Base-by-base conservation (phyloP, 768 basidiomycete genomes). In the Coprinopsis cinerea region DNA sequence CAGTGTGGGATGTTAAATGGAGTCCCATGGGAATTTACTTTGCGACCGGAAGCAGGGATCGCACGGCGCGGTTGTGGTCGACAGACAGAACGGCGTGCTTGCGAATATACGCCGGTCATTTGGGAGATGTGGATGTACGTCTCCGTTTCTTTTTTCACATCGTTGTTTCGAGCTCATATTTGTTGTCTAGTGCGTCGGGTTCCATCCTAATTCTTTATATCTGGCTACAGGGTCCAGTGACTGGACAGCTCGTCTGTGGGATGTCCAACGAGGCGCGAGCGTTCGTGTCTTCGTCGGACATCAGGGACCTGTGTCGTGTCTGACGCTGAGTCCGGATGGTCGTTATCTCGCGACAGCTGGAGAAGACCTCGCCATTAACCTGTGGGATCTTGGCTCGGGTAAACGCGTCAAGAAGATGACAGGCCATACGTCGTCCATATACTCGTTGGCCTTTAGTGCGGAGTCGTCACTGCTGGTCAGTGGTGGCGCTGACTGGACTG, bases 1-100 rank as follows among this genome's bases (percentile, higher is more conserved):
- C 96, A 0, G 85, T 99, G 0, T 99, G 96, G 96, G 96, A 98
- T 58, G 93, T 95, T 11, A 87, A 97, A 63, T 99, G 96, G 96
- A 94, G 91, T 60, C 95, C 96, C 9, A 84, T 92, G 75, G 94
- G 96, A 3, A 82, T 94, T n/a, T 97, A 99, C 69, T 99, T 99
- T 65, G 95, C 96, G 5, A 95, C 90, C 15, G 94, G 82, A 15
- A 94, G 93, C 58, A 73, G 96, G 47, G 96, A 99, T 66, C 73
- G 91, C 52, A 96, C 96, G 3, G 96, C 96, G 0, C 76, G 94
- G 61, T 74, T 99, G 44, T 99, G 96, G 96, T 92, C 89, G 17
- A 94, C 94, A 1, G 96, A 99, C 61, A 75, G 92, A 51, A 82
- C 82, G 9, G 82, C 84, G 4, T 88, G 92, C 51, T 63, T 98